phyloP scores from a whole-genome alignment of 2,329 filamentous ascomycete genomes.

The Penicillium janthinellum region DNA sequence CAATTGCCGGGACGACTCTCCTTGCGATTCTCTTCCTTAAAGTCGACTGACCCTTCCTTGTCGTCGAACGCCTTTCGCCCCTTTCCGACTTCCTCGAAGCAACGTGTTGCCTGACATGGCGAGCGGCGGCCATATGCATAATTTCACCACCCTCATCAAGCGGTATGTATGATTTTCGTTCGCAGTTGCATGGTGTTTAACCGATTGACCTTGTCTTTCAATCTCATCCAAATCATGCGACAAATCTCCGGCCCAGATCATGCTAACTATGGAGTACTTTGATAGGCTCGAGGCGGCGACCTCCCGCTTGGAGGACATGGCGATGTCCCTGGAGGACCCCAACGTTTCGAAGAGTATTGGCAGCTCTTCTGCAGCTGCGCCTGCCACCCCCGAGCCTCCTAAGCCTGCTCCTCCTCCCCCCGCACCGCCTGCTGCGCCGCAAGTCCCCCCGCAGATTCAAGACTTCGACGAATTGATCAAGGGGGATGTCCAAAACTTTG shows the following conservation, averaged over 20 bases:
- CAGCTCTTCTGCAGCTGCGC: constrained; percentile 26
- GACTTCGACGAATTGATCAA: constrained; percentile 83
- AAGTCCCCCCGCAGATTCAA: constrained; percentile 74
- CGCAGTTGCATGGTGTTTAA: background rate
- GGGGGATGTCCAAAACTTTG: constrained; percentile 74
- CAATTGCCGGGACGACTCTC: background rate
- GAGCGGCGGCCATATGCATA: constrained; percentile 81
- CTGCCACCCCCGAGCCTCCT: constrained; percentile 29
- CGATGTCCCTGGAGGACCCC: constrained; percentile 65
- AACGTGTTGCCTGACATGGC: constrained; percentile 58
- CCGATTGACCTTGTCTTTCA: background rate
- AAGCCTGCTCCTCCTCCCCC: constrained; percentile 44
- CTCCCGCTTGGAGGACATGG: constrained; percentile 93
- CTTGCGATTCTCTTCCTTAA: background rate
- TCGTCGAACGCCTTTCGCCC: background rate
- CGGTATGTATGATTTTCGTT: constrained; percentile 62
- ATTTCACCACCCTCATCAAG: constrained; percentile 96
- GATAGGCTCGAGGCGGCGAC: constrained; percentile 94
- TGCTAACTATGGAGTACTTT: constrained; percentile 49
- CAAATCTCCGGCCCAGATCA: constrained; percentile 3
- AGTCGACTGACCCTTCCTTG: background rate
- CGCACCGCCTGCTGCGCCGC: constrained; percentile 56
- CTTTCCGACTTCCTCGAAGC: constrained; percentile 17
- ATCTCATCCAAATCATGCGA: constrained; percentile 2
- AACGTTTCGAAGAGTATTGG: constrained; percentile 42